Evolutionary conservation across 2,329 filamentous ascomycete genomes (phyloP).

Genomic region (Lachnum nothofagi): DNA sequence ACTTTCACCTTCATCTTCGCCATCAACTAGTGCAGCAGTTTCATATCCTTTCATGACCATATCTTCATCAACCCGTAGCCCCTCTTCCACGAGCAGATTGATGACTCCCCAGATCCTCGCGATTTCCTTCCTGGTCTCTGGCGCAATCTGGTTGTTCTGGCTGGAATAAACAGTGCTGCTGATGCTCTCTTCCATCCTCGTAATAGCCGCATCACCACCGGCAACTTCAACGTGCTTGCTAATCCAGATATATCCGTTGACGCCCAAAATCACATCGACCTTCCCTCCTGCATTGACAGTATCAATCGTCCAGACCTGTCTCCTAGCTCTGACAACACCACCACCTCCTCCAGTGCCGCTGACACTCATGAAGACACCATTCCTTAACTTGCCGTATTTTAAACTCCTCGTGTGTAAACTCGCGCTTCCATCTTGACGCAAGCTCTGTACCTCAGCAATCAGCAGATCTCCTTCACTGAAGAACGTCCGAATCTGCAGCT

Average conservation of each 20-base stretch:
- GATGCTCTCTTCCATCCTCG: conserved; percentile 80
- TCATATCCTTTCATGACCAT: conserved; percentile 79
- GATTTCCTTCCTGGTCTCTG: conserved; percentile 80
- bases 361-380: conserved; percentile 83
- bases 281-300: conserved; percentile 52
- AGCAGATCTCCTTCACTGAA: conserved; percentile 92
- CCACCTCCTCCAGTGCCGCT: conserved; percentile 71
- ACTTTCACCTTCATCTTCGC: conserved; percentile 51
- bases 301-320: conserved; percentile 83
- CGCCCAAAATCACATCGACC: conserved; percentile 82
- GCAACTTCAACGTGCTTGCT: conserved; percentile 70
- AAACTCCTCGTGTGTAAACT: conserved; percentile 83
- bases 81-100: conserved; percentile 73
- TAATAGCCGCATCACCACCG: conserved; percentile 54
- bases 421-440: conserved; percentile 81
- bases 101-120: conserved; percentile 77
- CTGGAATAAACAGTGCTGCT: conserved; percentile 85
- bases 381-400: conserved; percentile 92
- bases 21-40: conserved; percentile 68
- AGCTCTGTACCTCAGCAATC: conserved; percentile 87
- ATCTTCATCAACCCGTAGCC: conserved; percentile 82
- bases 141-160: conserved; percentile 81
- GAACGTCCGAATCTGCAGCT: conserved; percentile 95
- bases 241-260: conserved; percentile 97
- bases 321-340: conserved; percentile 75